Evolutionary conservation across 2,329 filamentous ascomycete species (phyloP), one percentile per base, ranked within the genome.

Genomic region (Emergomyces orientalis): DNA sequence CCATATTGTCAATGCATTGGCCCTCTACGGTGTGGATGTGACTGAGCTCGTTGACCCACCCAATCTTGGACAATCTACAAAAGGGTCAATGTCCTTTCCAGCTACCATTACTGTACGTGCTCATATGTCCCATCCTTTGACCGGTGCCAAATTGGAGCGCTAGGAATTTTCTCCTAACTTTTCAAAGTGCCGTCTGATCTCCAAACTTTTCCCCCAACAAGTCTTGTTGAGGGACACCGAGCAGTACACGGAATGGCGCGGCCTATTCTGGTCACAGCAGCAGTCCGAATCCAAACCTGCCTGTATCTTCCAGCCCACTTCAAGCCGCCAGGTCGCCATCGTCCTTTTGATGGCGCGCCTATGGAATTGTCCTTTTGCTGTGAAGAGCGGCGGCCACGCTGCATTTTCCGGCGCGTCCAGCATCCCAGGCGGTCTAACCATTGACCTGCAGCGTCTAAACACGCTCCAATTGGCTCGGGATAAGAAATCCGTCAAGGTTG

Each of bases 351-450:
- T 76, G n/a, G 68, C 70, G 7, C 69, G 69, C 3, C 58, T 71
- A 1, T 72, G 70, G 3, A 63, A 66, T 6, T 77, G 75, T 37
- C 70, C 71, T 0, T 86, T 86, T 65, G 82, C 83, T 7, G 72
- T 84, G 66, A 82, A 83, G 66, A 81, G 80, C 8, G 84, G 83
- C 34, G 84, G 84, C 0, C 83, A 86, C 71, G 82, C 81, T 63
- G 80, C 82, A 3, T 84, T 84, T 67, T 75, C 80, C 22, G 79
- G 80, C 64, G 80, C 79, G 47, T 78, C 82, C 1, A 85, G 79
- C 66, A 79, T 81, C 56, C 70, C 78, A 17, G 77, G 68, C 47
- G 75, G 75, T 7, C 69, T 77, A 51, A 73, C 69, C 13, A 72
- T 77, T 52, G 70, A 70, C 63, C 68, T 77, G 49, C 66, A 66